Evolutionary conservation across 176 grass and related monocot genomes (phyloP).

Genomic region (Tillandsia leiboldiana): DNA sequence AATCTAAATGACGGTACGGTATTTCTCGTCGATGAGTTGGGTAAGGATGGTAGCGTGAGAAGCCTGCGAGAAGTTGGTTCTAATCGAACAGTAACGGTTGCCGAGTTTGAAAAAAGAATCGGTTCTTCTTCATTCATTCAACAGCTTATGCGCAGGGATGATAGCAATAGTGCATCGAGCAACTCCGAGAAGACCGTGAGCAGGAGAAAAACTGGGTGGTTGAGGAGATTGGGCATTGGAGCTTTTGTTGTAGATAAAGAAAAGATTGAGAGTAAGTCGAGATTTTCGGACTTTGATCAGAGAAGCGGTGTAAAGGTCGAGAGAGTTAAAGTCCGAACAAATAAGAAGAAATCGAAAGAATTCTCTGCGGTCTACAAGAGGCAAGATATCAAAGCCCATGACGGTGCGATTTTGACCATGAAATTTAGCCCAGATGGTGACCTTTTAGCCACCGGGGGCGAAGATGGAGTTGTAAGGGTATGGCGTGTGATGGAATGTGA

Average conservation of each 20-base stretch:
- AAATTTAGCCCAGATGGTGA: conserved; percentile 84
- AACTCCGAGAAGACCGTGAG: conserved; percentile 24
- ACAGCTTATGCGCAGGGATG: conserved; percentile 58
- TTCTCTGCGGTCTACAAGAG: conserved; percentile 65
- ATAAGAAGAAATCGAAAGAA: conserved; percentile 58
- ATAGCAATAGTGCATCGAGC: conserved; percentile 23
- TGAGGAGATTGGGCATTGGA: conserved; percentile 53
- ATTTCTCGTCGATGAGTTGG: conserved; percentile 55
- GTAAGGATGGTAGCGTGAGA: conserved; percentile 49
- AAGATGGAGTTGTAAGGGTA: conserved; percentile 71
- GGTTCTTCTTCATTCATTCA: conserved; percentile 57
- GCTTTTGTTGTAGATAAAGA: conserved; percentile 34
- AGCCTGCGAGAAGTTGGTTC: conserved; percentile 46
- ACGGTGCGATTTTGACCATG: conserved; percentile 75
- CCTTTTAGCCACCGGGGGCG: conserved; percentile 65
- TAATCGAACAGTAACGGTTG: conserved; percentile 36
- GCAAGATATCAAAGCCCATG: conserved; percentile 71
- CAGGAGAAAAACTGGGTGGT: conserved; percentile 40
- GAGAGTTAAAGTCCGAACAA: conserved; percentile 53
- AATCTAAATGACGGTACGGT: conserved; percentile 74
- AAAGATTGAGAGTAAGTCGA: conserved; percentile 35
- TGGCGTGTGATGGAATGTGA: conserved; percentile 55
- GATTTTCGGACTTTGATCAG: conserved; percentile 34
- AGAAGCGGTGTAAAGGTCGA: conserved; percentile 25
- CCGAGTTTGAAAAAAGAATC: conserved; percentile 51